phyloP scores from a whole-genome alignment of 164 flowering plant species.

The Macadamia tetraphylla region DNA sequence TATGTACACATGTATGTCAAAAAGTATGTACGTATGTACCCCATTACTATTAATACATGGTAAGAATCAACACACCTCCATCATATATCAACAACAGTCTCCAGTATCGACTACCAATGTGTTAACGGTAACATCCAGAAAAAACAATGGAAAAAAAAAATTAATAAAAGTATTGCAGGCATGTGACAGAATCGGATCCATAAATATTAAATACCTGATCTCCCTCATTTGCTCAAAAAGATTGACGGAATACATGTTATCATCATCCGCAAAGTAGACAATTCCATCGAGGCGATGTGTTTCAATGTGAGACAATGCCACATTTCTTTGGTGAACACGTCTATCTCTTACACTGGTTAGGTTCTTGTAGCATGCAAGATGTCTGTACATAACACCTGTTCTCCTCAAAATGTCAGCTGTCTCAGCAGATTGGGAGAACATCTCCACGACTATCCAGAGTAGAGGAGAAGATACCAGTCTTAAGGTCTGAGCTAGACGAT shows the following conservation, averaged over 20 bases:
- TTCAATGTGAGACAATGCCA: conserved; percentile 80
- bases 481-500: conserved; percentile 66
- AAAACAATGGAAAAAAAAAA: background rate
- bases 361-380: conserved; percentile 70
- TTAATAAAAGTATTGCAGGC: background rate
- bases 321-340: conserved; percentile 62
- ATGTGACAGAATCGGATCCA: background rate
- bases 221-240: conserved; percentile 67
- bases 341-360: conserved; percentile 37
- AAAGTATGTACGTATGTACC: background rate
- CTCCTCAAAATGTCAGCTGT: conserved; percentile 70
- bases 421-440: conserved; percentile 62
- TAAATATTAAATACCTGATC: conserved; percentile 53
- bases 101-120: background rate
- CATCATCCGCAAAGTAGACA: conserved; percentile 81
- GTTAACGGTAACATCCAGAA: background rate
- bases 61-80: too few relatives aligned
- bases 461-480: conserved; percentile 62
- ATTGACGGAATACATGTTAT: conserved; percentile 48
- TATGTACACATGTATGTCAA: too few relatives aligned
- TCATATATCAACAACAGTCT: too few relatives aligned
- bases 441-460: conserved; percentile 89
- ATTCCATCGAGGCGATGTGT: conserved; percentile 83
- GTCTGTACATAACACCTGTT: conserved; percentile 80
- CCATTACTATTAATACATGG: background rate